Conservation (phyloP, 768 basidiomycete species). For the Pleurotus tuber-regium region DNA sequence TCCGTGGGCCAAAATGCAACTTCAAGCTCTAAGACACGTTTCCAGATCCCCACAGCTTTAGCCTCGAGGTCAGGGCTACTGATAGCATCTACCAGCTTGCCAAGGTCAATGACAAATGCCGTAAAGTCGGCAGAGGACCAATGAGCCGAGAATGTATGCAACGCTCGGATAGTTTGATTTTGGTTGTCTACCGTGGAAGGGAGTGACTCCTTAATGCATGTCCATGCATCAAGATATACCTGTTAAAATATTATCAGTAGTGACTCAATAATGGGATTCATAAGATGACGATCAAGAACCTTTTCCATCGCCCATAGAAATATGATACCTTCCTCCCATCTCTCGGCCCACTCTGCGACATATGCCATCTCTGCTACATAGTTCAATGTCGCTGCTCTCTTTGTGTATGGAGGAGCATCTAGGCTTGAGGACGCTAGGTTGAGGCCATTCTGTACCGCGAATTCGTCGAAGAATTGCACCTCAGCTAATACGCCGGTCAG, state of each 20-base stretch:
- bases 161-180: slow-evolving; percentile 22
- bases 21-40: slow-evolving; percentile 59
- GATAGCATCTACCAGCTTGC: slow-evolving; percentile 43
- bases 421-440: slow-evolving; percentile 47
- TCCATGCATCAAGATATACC: slow-evolving; percentile 75
- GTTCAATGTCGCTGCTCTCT: slow-evolving; percentile 60
- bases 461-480: slow-evolving; percentile 58
- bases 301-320: slow-evolving; percentile 83
- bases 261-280: neutral
- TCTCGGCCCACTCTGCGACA: slow-evolving; percentile 37
- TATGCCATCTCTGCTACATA: slow-evolving; percentile 74
- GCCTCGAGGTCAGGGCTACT: slow-evolving; percentile 28
- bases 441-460: slow-evolving; percentile 42
- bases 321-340: slow-evolving; percentile 60
- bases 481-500: slow-evolving; percentile 57
- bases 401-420: slow-evolving; percentile 59
- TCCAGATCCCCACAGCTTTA: slow-evolving; percentile 52
- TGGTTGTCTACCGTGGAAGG: slow-evolving; percentile 7
- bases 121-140: slow-evolving; percentile 60
- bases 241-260: slow-evolving; percentile 19
- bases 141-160: slow-evolving; percentile 52
- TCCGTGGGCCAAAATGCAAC: slow-evolving; percentile 55
- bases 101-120: slow-evolving; percentile 50
- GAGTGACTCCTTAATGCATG: slow-evolving; percentile 33
- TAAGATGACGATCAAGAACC: slow-evolving; percentile 30